These are phyloP conservation scores for Cunninghamia lanceolata DNA, from an alignment of 75 land plant species.

Conservation along the genomic window DNA sequence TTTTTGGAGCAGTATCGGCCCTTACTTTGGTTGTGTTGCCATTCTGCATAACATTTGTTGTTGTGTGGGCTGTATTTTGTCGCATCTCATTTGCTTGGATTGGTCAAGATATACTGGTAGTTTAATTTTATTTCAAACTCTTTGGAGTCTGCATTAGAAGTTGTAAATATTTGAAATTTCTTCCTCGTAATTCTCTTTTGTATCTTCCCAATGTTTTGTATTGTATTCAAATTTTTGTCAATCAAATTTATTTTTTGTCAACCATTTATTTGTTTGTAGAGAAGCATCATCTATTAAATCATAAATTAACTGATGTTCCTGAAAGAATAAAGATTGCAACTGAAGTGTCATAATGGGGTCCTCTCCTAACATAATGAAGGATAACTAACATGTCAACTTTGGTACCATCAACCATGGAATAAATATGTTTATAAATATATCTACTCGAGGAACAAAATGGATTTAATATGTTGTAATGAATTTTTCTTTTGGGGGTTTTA, in stretches of 20 bases:
- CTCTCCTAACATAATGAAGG: neutral
- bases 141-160: neutral
- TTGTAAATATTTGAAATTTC: neutral
- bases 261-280: neutral
- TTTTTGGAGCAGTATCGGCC: constrained; percentile 75
- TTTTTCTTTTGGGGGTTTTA: too few relatives aligned
- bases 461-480: too few relatives aligned
- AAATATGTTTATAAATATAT: too few relatives aligned
- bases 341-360: neutral
- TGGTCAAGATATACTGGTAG: constrained; percentile 96
- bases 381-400: neutral
- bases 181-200: neutral
- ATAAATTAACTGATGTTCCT: neutral
- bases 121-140: constrained; percentile 3
- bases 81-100: constrained; percentile 84
- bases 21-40: constrained; percentile 78
- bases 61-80: constrained; percentile 87
- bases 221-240: neutral
- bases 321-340: neutral
- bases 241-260: neutral
- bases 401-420: neutral
- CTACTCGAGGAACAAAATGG: too few relatives aligned
- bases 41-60: constrained; percentile 85
- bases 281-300: neutral
- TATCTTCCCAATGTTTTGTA: constrained; percentile 43